Conservation (phyloP, 1,284 basidiomycete genomes). For the Tausonia pullulans region DNA sequence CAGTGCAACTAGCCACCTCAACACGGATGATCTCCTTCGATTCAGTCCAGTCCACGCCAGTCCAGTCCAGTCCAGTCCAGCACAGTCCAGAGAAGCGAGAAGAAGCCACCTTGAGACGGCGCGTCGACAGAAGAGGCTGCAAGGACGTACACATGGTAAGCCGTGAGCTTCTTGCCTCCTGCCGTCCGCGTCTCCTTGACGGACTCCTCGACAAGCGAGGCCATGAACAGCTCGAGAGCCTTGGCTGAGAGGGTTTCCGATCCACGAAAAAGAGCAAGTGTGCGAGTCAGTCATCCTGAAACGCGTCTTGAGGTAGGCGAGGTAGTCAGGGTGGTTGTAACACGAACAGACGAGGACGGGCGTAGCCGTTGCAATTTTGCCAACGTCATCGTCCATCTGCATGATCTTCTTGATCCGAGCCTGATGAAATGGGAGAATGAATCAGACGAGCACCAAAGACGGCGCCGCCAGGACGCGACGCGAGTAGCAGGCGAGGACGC, state of each 20-base stretch:
- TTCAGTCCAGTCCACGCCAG: not conserved
- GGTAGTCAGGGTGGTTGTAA: not conserved
- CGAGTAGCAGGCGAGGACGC: not conserved
- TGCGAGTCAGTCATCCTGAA: not conserved
- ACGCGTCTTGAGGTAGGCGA: not conserved
- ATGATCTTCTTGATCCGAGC: conserved; percentile 99
- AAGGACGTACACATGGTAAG: conserved; percentile 77
- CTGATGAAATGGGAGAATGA: conserved; percentile 34
- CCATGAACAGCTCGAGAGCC: conserved; percentile 88
- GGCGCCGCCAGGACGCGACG: not conserved
- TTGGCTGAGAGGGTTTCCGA: conserved; percentile 53
- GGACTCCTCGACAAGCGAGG: conserved; percentile 71
- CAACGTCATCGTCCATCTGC: conserved; percentile 99
- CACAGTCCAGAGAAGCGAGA: not conserved
- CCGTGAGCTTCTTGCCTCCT: conserved; percentile 81
- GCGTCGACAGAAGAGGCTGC: not conserved
- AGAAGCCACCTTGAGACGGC: conserved; percentile 7
- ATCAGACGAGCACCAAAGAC: not conserved
- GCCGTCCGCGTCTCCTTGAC: conserved; percentile 68
- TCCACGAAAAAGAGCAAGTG: not conserved
- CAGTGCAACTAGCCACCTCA: too few species aligned
- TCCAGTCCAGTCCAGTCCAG: not conserved
- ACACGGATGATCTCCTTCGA: too few species aligned
- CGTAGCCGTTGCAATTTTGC: conserved; percentile 94
- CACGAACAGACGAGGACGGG: conserved; percentile 92